Evolutionary conservation across 768 basidiomycete genomes (phyloP).

Genomic region (Rhizopogon vulgaris): DNA sequence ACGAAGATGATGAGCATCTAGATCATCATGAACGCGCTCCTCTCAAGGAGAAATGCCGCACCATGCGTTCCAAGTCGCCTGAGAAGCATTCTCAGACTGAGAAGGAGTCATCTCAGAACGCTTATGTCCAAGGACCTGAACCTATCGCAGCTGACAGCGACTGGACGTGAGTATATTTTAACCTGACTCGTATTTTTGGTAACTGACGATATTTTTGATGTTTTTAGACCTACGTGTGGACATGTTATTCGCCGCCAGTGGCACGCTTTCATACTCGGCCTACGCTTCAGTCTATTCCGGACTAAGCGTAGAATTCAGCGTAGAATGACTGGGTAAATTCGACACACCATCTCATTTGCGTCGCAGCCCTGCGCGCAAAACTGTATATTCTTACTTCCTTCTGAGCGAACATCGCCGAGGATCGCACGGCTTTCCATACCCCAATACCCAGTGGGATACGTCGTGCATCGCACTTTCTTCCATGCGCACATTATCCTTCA

Average conservation of each 20-base stretch:
- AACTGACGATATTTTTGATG: background rate
- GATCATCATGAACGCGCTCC: slow-evolving; percentile 14
- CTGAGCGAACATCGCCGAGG: slow-evolving; percentile 18
- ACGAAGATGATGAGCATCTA: slow-evolving; percentile 13
- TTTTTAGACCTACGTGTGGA: slow-evolving; percentile 48
- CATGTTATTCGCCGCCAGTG: slow-evolving; percentile 51
- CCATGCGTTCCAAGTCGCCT: slow-evolving; percentile 14
- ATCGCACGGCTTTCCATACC: slow-evolving; percentile 16
- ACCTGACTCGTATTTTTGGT: background rate
- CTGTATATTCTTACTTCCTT: slow-evolving; percentile 19
- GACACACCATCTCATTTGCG: background rate
- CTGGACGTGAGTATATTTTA: slow-evolving; percentile 24
- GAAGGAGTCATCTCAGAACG: slow-evolving; percentile 6
- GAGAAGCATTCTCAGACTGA: slow-evolving; percentile 15
- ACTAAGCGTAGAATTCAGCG: slow-evolving; percentile 34
- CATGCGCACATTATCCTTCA: slow-evolving; percentile 1
- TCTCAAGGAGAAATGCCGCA: slow-evolving; percentile 22
- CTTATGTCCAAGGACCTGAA: background rate
- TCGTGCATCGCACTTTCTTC: slow-evolving; percentile 9
- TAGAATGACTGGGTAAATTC: slow-evolving; percentile 20
- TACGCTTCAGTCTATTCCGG: slow-evolving; percentile 55
- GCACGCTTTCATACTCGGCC: slow-evolving; percentile 50
- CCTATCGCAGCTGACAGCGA: slow-evolving; percentile 18
- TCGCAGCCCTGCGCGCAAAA: slow-evolving; percentile 11
- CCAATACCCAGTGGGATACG: slow-evolving; percentile 13